Base-by-base conservation (phyloP, 257 asterid genomes). In the Mentha longifolia region DNA sequence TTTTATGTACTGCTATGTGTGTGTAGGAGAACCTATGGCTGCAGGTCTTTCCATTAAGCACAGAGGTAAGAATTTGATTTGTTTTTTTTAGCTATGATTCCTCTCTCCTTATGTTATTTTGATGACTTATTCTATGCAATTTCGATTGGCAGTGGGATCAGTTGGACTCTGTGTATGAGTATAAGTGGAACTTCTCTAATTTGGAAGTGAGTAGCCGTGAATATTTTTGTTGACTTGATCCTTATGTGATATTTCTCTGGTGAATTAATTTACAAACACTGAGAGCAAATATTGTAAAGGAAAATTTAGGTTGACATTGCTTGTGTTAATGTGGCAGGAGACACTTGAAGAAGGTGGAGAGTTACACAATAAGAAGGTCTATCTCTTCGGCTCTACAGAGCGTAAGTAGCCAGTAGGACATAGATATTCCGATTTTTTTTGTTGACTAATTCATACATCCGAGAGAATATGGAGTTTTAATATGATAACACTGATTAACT, bases 261-360 rank as follows among this genome's bases (percentile, higher is more conserved):
- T 35, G 39, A 35, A 35, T 35, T 35, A 35, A 25, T 25, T 15
- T 43, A 28, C 19, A 11, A 5, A n/a, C 70, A 12, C n/a, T n/a
- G n/a, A 39, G 52, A 46, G 65, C 8, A 39, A 59, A 52, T 62
- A 13, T 39, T 19, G 25, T 51, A 16, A 43, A 41, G 52, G 55
- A 68, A 22, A 43, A 45, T 2, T 43, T 7, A 42, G 73, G 59
- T 54, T 85, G 46, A 76, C 58, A 56, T 41, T 68, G 15, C 61
- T 46, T 61, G 41, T 68, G 78, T 47, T 65, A 61, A 9, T 56
- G 51, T 71, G 69, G 70, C 88, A 95, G 98, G 93, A 85, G 19
- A 96, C 98, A 28, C 82, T 95, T 80, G 98, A 92, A 79, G 97
- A 95, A 84, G 97, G 96, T 3, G 97, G 97, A 20, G 87, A 83